These are phyloP conservation scores for Cladosporium oxysporum DNA, from an alignment of 2,329 filamentous ascomycete species.

Conservation along the genomic window DNA sequence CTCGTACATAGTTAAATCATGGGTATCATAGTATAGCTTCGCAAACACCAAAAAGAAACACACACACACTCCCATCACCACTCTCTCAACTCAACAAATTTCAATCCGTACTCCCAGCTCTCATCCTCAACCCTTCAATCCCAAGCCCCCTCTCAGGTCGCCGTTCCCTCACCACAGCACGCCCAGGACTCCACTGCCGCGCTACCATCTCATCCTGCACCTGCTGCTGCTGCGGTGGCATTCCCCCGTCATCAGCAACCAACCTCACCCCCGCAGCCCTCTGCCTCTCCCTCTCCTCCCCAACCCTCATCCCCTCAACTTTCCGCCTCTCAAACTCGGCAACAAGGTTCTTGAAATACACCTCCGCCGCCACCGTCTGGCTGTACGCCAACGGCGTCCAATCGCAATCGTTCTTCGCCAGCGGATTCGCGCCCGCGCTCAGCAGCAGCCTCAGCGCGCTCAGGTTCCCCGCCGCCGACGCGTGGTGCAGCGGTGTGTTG, in stretches of 20 bases:
- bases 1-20: constrained; percentile 6
- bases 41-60: background rate
- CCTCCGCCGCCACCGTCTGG: constrained; percentile 78
- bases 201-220: constrained; percentile 6
- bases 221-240: constrained; percentile 2
- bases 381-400: constrained; percentile 86
- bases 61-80: background rate
- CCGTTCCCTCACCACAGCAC: constrained; percentile 11
- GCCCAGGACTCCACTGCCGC: constrained; percentile 19
- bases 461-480: constrained; percentile 77
- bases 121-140: constrained; percentile 19
- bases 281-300: constrained; percentile 34
- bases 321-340: constrained; percentile 68
- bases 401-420: constrained; percentile 70
- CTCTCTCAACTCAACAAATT: background rate
- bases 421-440: constrained; percentile 73
- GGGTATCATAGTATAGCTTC: constrained; percentile 13
- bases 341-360: constrained; percentile 78
- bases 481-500: constrained; percentile 88
- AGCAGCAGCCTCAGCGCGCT: constrained; percentile 75
- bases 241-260: constrained; percentile 28
- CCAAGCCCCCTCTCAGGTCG: constrained; percentile 12
- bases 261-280: constrained; percentile 34
- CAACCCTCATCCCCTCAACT: constrained; percentile 42
- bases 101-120: constrained; percentile 18